Evolutionary conservation across 352 stramenopile genomes (phyloP).

Genomic region (Phytophthora chlamydospora): DNA sequence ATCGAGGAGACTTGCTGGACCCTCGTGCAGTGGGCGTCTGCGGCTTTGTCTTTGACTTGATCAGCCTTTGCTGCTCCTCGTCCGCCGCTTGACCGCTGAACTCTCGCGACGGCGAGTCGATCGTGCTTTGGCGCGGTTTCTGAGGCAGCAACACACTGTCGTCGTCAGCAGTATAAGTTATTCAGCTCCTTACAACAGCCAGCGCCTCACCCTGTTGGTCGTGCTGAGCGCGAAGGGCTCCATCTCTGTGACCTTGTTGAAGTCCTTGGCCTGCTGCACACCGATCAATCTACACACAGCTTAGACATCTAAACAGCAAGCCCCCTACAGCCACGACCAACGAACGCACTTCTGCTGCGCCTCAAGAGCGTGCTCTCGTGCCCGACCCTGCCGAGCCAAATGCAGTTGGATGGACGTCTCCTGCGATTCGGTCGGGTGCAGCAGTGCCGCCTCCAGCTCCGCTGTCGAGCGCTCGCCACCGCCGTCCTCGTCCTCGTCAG

Average conservation of each 20-base stretch:
- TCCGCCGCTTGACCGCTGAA: background rate
- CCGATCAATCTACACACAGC: constrained; percentile 32
- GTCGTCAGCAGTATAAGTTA: background rate
- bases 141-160: constrained; percentile 2
- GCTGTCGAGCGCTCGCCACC: background rate
- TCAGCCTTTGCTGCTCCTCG: constrained; percentile 13
- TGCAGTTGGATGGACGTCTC: constrained; percentile 66
- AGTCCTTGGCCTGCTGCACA: constrained; percentile 54
- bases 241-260: constrained; percentile 50
- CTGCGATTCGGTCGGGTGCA: constrained; percentile 63
- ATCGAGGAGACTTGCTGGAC: constrained; percentile 18
- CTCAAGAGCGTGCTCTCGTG: constrained; percentile 42
- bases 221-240: constrained; percentile 68
- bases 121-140: constrained; percentile 35
- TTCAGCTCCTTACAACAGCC: background rate
- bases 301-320: background rate
- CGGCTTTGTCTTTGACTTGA: constrained; percentile 19
- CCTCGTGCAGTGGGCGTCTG: constrained; percentile 7
- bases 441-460: constrained; percentile 20
- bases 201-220: constrained; percentile 50
- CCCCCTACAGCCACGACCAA: background rate
- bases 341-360: constrained; percentile 52
- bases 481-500: constrained; percentile 22
- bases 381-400: constrained; percentile 58
- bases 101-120: constrained; percentile 16